These are phyloP conservation scores for Phytophthora hybrid DNA, from an alignment of 352 stramenopile genomes.

Conservation along the genomic window DNA sequence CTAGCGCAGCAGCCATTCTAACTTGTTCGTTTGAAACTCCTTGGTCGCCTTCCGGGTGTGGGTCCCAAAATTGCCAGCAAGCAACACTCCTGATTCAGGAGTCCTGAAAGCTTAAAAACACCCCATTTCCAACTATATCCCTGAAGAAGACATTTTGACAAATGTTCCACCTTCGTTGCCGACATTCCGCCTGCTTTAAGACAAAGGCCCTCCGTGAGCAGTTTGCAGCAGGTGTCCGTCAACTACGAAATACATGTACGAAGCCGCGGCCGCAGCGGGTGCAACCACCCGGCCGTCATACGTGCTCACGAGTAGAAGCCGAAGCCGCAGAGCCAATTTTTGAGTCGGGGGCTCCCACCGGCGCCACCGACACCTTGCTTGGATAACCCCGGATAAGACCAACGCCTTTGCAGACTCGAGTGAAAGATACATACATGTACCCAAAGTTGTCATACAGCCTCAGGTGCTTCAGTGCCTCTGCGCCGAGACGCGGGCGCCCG, in stretches of 20 bases:
- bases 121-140: too few species aligned
- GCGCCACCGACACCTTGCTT: background rate
- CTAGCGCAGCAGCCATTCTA: too few species aligned
- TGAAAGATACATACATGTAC: conserved; percentile 12
- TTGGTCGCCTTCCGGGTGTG: too few species aligned
- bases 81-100: too few species aligned
- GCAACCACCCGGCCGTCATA: background rate
- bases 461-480: background rate
- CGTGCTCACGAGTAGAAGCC: background rate
- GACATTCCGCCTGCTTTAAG: too few species aligned
- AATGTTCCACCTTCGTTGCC: too few species aligned
- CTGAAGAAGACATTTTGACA: too few species aligned
- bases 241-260: background rate
- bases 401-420: background rate
- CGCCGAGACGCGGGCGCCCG: background rate
- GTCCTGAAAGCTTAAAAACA: too few species aligned
- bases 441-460: background rate
- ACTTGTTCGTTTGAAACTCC: too few species aligned
- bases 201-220: background rate
- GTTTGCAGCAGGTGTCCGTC: background rate
- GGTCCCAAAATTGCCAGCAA: too few species aligned
- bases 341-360: background rate
- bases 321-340: background rate
- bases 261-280: background rate
- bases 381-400: conserved; percentile 22